Base-by-base conservation (phyloP, 164 flowering plant species). In the Chloranthus sessilifolius region DNA sequence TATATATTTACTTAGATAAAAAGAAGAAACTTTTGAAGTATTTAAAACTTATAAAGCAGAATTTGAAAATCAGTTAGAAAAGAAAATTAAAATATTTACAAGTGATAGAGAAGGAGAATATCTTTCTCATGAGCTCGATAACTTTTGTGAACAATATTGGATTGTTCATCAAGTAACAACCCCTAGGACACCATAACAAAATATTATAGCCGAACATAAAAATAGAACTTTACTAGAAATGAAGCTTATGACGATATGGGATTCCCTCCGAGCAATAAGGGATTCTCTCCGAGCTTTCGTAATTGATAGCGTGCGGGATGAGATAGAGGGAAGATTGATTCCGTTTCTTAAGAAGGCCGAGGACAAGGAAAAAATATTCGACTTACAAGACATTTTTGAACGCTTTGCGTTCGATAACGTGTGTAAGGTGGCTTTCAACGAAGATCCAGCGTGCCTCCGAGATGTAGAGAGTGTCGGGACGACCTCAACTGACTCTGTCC, bases 381-480 rank as follows among this genome's bases (percentile, higher is more conserved):
- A 85, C 57, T 27, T 85, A 4, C 85, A 79, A 38, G 82, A 77
- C 42, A n/a, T 74, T 14, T 48, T 84, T 22, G 83, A 79, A 56
- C 59, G 85, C 5, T 84, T 79, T 42, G 74, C 92, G 2, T 84
- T 84, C 39, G 88, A 81, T 25, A 81, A 73, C 25, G 62, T 81
- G 0, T 81, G 88, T 43, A 76, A 71, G 22, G 15, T 84, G 10
- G 76, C 88, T 0, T 84, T 84, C 35, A 70, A 74, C 36, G 62
- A 65, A 4, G 84, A 78, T 30, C 75, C 80, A 0, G 56, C 24
- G 0, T 78, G 77, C 47, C 72, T 78, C 16, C 66, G 56, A 3
- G 76, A 78, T 1, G 53, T 74, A 0, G 67, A 40, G 51, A 15
- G 10, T 22, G 61, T 31, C 41, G 30, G 64, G 0, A 71, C 58